These are phyloP conservation scores for Pichia sp. DNA, from an alignment of 1,139 yeast species.

Conservation along the genomic window DNA sequence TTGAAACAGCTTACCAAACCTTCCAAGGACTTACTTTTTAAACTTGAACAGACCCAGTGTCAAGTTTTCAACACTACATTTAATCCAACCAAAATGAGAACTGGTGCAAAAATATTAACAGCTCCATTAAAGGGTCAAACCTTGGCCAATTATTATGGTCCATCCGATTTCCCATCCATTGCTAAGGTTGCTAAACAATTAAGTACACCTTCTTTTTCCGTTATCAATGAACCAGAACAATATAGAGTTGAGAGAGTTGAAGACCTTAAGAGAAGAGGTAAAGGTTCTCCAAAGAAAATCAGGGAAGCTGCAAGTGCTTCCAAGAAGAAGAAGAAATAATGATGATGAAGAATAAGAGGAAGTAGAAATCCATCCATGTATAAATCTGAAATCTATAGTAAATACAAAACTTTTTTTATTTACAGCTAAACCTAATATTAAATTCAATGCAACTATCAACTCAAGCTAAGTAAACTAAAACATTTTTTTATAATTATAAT, in stretches of 20 bases:
- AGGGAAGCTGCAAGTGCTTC: constrained; percentile 39
- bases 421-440: neutral
- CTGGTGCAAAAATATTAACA: constrained; percentile 70
- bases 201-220: constrained; percentile 30
- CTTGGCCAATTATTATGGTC: constrained; percentile 69
- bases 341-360: neutral
- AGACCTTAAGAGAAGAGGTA: constrained; percentile 77
- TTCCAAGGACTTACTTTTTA: constrained; percentile 36
- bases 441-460: neutral
- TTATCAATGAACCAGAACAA: constrained; percentile 69
- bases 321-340: constrained; percentile 30
- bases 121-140: constrained; percentile 73
- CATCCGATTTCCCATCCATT: constrained; percentile 60
- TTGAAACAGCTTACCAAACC: constrained; percentile 8
- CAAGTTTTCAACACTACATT: constrained; percentile 55
- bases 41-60: constrained; percentile 52
- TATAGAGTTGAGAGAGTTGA: constrained; percentile 60
- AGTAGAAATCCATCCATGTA: neutral
- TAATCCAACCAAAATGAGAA: constrained; percentile 66
- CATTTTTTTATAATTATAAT: constrained; percentile 27
- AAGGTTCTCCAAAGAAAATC: constrained; percentile 87
- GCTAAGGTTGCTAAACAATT: constrained; percentile 22
- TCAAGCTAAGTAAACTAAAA: constrained; percentile 16
- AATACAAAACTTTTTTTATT: neutral
- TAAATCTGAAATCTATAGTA: neutral